These are phyloP conservation scores for Blastobotrys indianensis DNA, from an alignment of 1,139 yeast species.

Conservation along the genomic window DNA sequence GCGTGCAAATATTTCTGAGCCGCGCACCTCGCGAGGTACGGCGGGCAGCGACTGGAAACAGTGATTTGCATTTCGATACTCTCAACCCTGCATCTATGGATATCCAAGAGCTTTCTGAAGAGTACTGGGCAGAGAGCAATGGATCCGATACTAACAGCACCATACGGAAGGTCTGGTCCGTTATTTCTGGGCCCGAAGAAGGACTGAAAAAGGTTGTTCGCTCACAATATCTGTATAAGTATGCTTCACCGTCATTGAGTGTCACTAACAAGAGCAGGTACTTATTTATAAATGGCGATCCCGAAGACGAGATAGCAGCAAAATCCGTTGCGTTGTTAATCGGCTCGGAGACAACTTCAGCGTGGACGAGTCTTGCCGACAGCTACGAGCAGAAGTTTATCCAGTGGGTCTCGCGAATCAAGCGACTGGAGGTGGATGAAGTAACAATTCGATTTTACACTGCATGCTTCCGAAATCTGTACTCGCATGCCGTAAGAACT, in stretches of 20 bases:
- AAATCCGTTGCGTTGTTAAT: no score
- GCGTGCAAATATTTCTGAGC: constrained; percentile 15
- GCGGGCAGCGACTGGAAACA: background rate
- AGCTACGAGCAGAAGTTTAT: constrained; percentile 27
- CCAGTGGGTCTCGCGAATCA: constrained; percentile 26
- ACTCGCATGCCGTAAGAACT: constrained; percentile 24
- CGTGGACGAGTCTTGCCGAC: background rate
- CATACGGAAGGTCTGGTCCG: no score
- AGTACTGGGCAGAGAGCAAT: background rate
- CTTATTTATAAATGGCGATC: no score
- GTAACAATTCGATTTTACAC: constrained; percentile 22
- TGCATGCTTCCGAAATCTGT: constrained; percentile 25
- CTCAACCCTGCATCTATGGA: background rate
- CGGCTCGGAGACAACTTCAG: no score
- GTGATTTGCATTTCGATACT: no score
- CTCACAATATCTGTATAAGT: no score
- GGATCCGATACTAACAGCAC: no score
- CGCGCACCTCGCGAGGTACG: constrained; percentile 15
- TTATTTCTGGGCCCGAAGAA: no score
- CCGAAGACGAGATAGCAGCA: no score
- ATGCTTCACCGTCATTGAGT: no score
- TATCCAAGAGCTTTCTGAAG: background rate
- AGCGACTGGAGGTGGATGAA: constrained; percentile 12
- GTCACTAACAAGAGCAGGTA: no score
- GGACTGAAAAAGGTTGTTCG: no score